Percentiles rank a stretch among this genome's conserved stretches.
phyloP scores from a whole-genome alignment of 441 rosid species.

The Breynia disticha region DNA sequence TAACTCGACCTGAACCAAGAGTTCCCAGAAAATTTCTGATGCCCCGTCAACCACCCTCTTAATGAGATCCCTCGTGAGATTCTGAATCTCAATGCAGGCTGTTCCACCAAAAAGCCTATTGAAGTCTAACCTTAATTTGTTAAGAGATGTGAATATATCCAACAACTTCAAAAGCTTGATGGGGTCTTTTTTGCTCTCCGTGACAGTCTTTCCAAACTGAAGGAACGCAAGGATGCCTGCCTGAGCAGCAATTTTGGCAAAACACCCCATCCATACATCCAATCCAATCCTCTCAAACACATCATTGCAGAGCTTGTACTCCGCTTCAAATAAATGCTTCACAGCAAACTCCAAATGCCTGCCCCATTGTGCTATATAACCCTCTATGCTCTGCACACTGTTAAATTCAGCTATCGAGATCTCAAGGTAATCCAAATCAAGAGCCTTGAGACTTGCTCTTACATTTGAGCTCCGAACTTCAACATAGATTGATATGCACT shows the following conservation, averaged over 20 bases:
- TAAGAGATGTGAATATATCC: constrained; percentile 78
- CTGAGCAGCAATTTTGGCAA: constrained; percentile 88
- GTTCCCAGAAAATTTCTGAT: constrained; percentile 92
- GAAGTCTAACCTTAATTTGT: constrained; percentile 81
- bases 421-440: constrained; percentile 85
- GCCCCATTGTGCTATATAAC: constrained; percentile 82
- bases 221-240: constrained; percentile 93
- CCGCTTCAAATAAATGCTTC: constrained; percentile 93
- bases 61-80: constrained; percentile 89
- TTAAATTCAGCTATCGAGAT: constrained; percentile 78
- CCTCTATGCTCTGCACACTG: constrained; percentile 83
- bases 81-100: constrained; percentile 86
- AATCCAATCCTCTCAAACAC: constrained; percentile 78
- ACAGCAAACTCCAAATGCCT: constrained; percentile 96
- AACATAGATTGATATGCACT: constrained; percentile 66
- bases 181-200: constrained; percentile 88
- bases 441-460: constrained; percentile 83
- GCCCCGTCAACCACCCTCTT: constrained; percentile 79
- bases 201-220: constrained; percentile 88
- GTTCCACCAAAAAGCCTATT: constrained; percentile 90
- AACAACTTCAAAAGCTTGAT: constrained; percentile 79
- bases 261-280: constrained; percentile 95
- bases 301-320: constrained; percentile 82
- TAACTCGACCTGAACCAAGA: constrained; percentile 74
- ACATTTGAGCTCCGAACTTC: constrained; percentile 85